Percentiles rank a stretch among this genome's conserved stretches.
These are phyloP conservation scores for Penicillium paneum DNA, from an alignment of 2,329 filamentous ascomycete species.

Conservation along the genomic window DNA sequence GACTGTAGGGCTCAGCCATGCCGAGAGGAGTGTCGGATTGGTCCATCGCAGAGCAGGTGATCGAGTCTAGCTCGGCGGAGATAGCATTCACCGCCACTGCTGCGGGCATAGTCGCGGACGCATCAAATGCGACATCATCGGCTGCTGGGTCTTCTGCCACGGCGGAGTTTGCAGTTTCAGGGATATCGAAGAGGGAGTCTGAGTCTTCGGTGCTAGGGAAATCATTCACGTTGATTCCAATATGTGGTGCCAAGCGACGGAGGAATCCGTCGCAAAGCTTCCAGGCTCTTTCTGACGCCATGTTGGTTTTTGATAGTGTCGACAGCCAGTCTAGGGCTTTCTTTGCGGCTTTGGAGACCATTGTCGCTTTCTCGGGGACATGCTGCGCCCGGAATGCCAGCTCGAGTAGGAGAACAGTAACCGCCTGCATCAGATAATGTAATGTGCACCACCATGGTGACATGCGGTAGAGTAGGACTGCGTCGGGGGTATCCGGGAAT, in stretches of 20 bases:
- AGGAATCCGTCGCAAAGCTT: constrained; percentile 38
- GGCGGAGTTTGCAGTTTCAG: constrained; percentile 14
- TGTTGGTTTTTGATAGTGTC: constrained; percentile 30
- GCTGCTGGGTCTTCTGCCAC: constrained; percentile 8
- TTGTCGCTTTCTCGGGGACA: constrained; percentile 40
- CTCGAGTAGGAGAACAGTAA: constrained; percentile 44
- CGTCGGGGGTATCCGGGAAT: constrained; percentile 41
- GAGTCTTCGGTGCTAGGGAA: constrained; percentile 26
- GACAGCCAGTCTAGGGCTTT: constrained; percentile 38
- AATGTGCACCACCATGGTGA: constrained; percentile 47
- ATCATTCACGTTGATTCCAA: constrained; percentile 31
- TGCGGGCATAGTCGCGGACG: constrained; percentile 12
- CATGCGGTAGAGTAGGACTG: constrained; percentile 35
- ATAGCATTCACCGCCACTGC: constrained; percentile 13
- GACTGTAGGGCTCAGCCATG: constrained; percentile 13
- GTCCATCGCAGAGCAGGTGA: constrained; percentile 27
- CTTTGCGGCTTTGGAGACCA: constrained; percentile 35
- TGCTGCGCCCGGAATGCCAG: constrained; percentile 43
- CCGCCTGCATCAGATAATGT: constrained; percentile 46
- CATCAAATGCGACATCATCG: constrained; percentile 21
- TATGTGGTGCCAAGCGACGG: constrained; percentile 32
- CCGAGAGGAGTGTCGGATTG: constrained; percentile 20
- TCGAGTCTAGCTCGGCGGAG: constrained; percentile 21
- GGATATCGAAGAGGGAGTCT: constrained; percentile 17
- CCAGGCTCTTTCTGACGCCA: constrained; percentile 33